These are phyloP conservation scores for Neofusicoccum ribis DNA, from an alignment of 2,329 filamentous ascomycete species.

Conservation along the genomic window DNA sequence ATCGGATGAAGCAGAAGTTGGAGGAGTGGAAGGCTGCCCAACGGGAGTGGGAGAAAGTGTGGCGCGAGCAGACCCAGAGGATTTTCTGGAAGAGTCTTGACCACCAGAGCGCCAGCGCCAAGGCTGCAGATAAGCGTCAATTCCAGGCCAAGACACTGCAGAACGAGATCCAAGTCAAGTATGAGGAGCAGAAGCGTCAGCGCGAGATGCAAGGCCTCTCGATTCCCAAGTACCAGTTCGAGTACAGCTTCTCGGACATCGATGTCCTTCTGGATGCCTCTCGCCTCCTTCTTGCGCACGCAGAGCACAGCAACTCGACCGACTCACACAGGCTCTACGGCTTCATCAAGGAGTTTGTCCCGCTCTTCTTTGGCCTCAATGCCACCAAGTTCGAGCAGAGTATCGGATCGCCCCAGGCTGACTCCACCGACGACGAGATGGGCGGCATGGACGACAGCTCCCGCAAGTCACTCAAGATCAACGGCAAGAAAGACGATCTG, in stretches of 20 bases:
- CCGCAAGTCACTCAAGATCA: conserved; percentile 63
- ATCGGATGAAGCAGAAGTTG: conserved; percentile 89
- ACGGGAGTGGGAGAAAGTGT: conserved; percentile 98
- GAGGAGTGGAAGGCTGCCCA: conserved; percentile 97
- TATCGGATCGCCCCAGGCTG: conserved; percentile 52
- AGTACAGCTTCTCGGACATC: conserved; percentile 66
- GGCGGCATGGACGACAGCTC: conserved; percentile 68
- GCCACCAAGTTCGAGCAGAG: conserved; percentile 63
- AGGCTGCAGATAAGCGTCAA: conserved; percentile 85
- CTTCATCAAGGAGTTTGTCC: conserved; percentile 54
- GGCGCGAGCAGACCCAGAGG: conserved; percentile 91
- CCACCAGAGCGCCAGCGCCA: conserved; percentile 90
- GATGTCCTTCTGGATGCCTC: conserved; percentile 55
- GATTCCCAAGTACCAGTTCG: conserved; percentile 69
- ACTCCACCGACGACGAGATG: conserved; percentile 69
- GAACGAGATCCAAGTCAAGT: conserved; percentile 86
- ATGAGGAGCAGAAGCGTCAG: conserved; percentile 82
- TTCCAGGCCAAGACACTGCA: conserved; percentile 88
- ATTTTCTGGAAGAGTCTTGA: conserved; percentile 97
- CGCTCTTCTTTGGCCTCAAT: conserved; percentile 53
- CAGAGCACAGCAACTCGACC: conserved; percentile 42
- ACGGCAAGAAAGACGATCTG: conserved; percentile 71
- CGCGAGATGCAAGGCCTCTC: conserved; percentile 61
- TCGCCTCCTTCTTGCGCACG: conserved; percentile 46
- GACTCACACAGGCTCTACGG: conserved; percentile 46